Percentiles rank a stretch among this genome's conserved stretches.
Conservation (phyloP, 2,329 filamentous ascomycete species). For the Alternaria arborescens region DNA sequence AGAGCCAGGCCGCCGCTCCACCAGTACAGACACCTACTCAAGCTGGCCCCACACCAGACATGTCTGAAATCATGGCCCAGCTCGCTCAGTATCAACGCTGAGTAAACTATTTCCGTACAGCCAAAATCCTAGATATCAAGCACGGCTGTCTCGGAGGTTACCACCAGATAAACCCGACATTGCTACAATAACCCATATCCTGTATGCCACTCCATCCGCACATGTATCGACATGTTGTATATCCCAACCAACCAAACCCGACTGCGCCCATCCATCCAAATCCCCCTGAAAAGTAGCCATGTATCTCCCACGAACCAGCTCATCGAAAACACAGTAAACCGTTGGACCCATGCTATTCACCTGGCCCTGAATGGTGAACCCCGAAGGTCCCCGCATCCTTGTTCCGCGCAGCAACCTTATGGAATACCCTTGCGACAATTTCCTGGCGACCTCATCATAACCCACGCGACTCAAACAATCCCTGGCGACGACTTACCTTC, state of each 20-base stretch:
- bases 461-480: slow-evolving; percentile 1
- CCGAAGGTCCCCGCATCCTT: slow-evolving; percentile 5
- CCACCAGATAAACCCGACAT: slow-evolving; percentile 13
- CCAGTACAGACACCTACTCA: slow-evolving; percentile 42
- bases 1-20: slow-evolving; percentile 35
- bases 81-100: slow-evolving; percentile 69
- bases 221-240: slow-evolving; percentile 14
- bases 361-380: slow-evolving; percentile 1
- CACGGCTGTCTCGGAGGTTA: slow-evolving; percentile 8
- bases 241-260: slow-evolving; percentile 6
- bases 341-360: not conserved
- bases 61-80: slow-evolving; percentile 79
- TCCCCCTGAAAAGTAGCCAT: slow-evolving; percentile 3
- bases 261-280: slow-evolving; percentile 11
- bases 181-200: slow-evolving; percentile 6
- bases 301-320: slow-evolving; percentile 7
- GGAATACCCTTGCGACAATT: slow-evolving; percentile 5
- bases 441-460: slow-evolving; percentile 5
- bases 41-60: slow-evolving; percentile 52
- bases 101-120: slow-evolving; percentile 5
- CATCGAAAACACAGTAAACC: slow-evolving; percentile 4
- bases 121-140: slow-evolving; percentile 9
- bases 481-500: slow-evolving; percentile 2
- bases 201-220: slow-evolving; percentile 6
- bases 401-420: not conserved